Conservation (phyloP, 2,329 filamentous ascomycete species). For the Fusarium falciforme region DNA sequence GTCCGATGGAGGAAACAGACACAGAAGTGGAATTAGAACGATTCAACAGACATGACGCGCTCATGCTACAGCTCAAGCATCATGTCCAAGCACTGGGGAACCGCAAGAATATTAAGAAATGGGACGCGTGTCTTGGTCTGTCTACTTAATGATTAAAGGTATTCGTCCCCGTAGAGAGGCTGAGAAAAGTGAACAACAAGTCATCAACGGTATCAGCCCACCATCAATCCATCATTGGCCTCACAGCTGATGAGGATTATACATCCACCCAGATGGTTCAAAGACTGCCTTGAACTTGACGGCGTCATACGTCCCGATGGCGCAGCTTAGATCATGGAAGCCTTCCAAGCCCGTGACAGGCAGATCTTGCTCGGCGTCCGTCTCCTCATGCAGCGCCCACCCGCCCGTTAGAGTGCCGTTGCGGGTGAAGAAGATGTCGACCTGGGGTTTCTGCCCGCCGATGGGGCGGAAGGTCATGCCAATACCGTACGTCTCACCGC, state of each 20-base stretch:
- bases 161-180: background rate
- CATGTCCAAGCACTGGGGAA: background rate
- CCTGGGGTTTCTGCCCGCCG: constrained; percentile 43
- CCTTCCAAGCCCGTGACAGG: constrained; percentile 77
- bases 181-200: background rate
- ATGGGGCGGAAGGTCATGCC: constrained; percentile 71
- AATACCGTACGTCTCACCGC: constrained; percentile 75
- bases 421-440: constrained; percentile 73
- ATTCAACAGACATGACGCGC: background rate
- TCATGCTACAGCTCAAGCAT: background rate
- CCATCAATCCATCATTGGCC: background rate
- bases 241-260: constrained; percentile 46
- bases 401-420: constrained; percentile 69
- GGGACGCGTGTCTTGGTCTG: constrained; percentile 6
- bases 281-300: constrained; percentile 76
- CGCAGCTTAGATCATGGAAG: constrained; percentile 75
- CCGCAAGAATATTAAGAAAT: background rate
- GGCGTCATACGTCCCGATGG: constrained; percentile 77
- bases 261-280: constrained; percentile 69
- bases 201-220: background rate
- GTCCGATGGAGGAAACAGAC: background rate
- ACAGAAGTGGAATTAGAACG: background rate
- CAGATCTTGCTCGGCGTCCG: constrained; percentile 70
- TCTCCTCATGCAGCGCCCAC: constrained; percentile 82
- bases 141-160: background rate